Evolutionary conservation across 2,329 filamentous ascomycete species (phyloP).

Genomic region (Zymoseptoria pseudotritici): DNA sequence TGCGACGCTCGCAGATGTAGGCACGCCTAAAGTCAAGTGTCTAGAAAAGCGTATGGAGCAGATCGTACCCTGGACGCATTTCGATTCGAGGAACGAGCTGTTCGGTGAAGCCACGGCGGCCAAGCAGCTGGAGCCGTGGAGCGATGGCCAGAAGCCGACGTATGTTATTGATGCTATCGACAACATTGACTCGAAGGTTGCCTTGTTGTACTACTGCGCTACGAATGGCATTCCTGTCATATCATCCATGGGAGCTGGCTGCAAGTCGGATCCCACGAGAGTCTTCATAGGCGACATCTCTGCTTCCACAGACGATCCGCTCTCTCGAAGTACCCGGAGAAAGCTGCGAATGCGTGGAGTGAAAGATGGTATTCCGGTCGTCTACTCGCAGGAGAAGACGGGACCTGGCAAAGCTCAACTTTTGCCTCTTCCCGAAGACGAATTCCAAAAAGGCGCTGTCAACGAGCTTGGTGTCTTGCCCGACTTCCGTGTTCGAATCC

Average conservation of each 20-base stretch:
- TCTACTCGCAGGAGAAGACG: conserved; percentile 86
- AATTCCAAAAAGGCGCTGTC: conserved; percentile 78
- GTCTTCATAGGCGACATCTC: conserved; percentile 90
- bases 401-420: conserved; percentile 87
- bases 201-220: conserved; percentile 79
- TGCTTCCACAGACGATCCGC: conserved; percentile 74
- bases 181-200: conserved; percentile 95
- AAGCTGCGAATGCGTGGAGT: conserved; percentile 70
- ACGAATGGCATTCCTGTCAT: conserved; percentile 72
- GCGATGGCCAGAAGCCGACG: conserved; percentile 55
- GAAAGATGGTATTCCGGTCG: conserved; percentile 76
- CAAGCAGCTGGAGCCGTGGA: conserved; percentile 60
- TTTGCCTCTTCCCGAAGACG: conserved; percentile 77
- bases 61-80: conserved; percentile 83
- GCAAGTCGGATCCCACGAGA: conserved; percentile 77
- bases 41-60: conserved; percentile 73
- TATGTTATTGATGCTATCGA: conserved; percentile 97
- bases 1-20: conserved; percentile 87
- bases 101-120: conserved; percentile 64
- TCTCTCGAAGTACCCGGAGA: conserved; percentile 77
- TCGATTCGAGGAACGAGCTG: conserved; percentile 78
- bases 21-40: conserved; percentile 83
- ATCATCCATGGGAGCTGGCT: conserved; percentile 92
- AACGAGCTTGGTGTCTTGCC: conserved; percentile 81
- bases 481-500: conserved; percentile 88